Conservation (phyloP, 768 basidiomycete species). For the Tricholoma sp. region DNA sequence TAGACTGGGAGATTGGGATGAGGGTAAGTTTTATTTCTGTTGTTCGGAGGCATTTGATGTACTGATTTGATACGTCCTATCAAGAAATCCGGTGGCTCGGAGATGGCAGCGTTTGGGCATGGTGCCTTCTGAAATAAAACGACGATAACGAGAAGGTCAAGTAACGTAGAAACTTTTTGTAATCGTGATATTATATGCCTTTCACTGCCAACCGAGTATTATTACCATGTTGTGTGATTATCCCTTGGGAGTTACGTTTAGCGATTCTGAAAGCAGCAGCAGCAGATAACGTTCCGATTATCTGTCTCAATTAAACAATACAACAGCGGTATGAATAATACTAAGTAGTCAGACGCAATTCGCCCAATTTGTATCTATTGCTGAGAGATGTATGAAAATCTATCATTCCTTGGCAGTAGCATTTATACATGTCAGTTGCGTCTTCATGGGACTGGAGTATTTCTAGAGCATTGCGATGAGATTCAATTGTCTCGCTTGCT, state of each 20-base stretch:
- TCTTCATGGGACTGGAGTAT: constrained; percentile 16
- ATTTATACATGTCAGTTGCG: not conserved
- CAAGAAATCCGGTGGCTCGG: not conserved
- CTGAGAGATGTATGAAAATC: constrained; percentile 20
- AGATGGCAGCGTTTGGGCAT: constrained; percentile 1
- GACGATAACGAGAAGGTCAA: not conserved
- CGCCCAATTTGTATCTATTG: constrained; percentile 15
- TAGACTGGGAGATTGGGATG: constrained; percentile 96
- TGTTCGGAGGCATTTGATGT: not conserved
- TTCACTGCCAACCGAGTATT: too few species aligned
- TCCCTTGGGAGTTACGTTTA: too few species aligned
- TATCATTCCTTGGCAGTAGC: constrained; percentile 18
- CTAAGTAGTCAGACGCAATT: not conserved
- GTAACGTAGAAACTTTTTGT: too few species aligned
- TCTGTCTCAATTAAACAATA: too few species aligned
- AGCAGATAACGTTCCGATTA: too few species aligned
- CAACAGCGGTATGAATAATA: too few species aligned
- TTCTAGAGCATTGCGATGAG: constrained; percentile 17
- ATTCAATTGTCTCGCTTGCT: constrained; percentile 18
- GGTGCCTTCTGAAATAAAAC: not conserved
- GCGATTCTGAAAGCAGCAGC: too few species aligned
- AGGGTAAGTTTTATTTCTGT: constrained; percentile 31
- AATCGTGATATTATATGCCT: too few species aligned
- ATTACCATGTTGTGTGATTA: too few species aligned
- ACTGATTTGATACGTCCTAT: not conserved